Base-by-base conservation (phyloP, 2,329 filamentous ascomycete species). In the Beauveria bassiana region DNA sequence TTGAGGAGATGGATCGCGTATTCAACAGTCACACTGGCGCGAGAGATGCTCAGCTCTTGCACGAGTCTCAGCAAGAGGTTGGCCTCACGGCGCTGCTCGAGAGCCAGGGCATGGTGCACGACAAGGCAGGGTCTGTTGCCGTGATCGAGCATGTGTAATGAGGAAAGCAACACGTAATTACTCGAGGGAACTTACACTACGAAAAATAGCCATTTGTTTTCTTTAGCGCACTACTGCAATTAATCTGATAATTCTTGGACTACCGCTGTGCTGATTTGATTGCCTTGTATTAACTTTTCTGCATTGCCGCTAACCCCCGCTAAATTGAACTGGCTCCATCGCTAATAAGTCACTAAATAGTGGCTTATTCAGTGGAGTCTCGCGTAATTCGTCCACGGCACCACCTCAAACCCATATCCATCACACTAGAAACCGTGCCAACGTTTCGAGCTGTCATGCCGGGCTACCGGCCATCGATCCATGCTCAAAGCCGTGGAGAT, bases 1-100 rank as follows among this genome's bases (percentile, higher is more conserved):
- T 85, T 10, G 81, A 84, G 64, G 77, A 79, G 56, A 79, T 83
- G 73, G 81, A 84, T 66, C 74, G 74, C 2, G 74, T 84, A 1
- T 85, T 84, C 62, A 69, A 70, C 26, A 75, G 73, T 61, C 70
- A 73, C 34, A 73, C 71, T 3, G 73, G 68, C 12, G 66, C 68
- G 59, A 63, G 64, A 43, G 68, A 70, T 52, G 66, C 68, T 2
- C 42, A 61, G 10, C 54, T 71, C 16, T 43, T 70, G 46, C 42
- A 62, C 12, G 68, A 71, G 53, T 63, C 67, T 1, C 66, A 69
- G 56, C 63, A 63, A 16, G 65, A 69, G 47, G 67, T 68, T 38
- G 67, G 68, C 2, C 59, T 71, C 61, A 52, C 54, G 18, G 24
- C 60, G 24, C 20, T 62, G 26, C 20, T 58, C 3, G 53, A 57